Evolutionary conservation across 2,329 filamentous ascomycete genomes (phyloP), one percentile per base, ranked within the genome.

Genomic region (Trichoderma atrobrunneum): DNA sequence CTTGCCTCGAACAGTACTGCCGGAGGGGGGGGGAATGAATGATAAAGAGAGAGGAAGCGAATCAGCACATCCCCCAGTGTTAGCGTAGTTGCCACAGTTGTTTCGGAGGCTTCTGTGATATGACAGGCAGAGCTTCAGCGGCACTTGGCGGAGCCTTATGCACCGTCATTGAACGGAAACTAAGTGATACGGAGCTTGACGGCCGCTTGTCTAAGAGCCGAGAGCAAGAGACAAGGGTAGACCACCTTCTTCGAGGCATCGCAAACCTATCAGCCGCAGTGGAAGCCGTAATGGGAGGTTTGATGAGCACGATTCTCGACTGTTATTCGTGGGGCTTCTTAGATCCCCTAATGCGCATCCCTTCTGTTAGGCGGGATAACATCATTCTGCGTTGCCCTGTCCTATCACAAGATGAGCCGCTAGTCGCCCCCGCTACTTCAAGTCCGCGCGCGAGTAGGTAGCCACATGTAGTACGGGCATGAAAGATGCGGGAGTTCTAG

Each of bases 51-150:
- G 16, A 21, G 7, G n/a, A 8, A 21, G 11, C 12, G 12, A 11
- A 28, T 34, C 16, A 32, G 16, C 18, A 30, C 28, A 60, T 2
- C 21, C 59, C 21, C 48, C 65, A 70, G 28, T 24, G 43, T 59
- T 51, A 70, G 34, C 66, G 43, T 48, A 30, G 57, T 57, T 64
- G 59, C 63, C 63, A 72, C 70, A 56, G 7, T 48, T 59, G 43
- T 69, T 59, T 69, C 36, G 28, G 24, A 26, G 54, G 34, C 51
- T 51, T 51, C 51, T 66, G 14, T 26, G 2, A 63, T 36, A 21
- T 66, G 69, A 66, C 34, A 64, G 43, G 43, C 43, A 51, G 69
- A 59, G 28, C 43, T 59, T 71, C 59, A 28, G 18, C 18, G 21
- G 51, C 34, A 43, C 18, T 43, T 28, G 21, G 21, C 30, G 39